phyloP scores from a whole-genome alignment of 495 filamentous ascomycete species.

The Talaromyces borbonicus region DNA sequence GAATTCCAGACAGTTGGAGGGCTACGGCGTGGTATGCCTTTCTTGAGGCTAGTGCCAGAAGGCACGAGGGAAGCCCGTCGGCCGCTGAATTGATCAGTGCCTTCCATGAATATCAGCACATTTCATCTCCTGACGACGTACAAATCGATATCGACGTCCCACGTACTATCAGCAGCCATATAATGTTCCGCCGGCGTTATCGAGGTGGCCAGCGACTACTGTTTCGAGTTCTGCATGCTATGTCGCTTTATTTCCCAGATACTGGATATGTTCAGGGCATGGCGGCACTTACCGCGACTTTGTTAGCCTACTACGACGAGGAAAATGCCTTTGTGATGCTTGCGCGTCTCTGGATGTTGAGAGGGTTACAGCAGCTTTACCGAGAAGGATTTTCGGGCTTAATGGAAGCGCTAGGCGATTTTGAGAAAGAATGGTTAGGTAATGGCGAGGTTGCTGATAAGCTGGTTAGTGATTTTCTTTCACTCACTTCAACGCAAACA shows the following conservation, averaged over 20 bases:
- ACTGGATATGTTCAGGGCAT: conserved; percentile 98
- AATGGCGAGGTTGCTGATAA: conserved; percentile 64
- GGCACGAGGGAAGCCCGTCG: conserved; percentile 43
- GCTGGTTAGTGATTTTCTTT: conserved; percentile 50
- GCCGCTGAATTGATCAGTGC: conserved; percentile 63
- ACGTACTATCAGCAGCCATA: conserved; percentile 87
- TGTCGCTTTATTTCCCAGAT: conserved; percentile 84
- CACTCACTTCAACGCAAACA: not conserved
- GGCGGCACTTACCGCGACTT: conserved; percentile 85
- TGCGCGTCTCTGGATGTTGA: conserved; percentile 79
- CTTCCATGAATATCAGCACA: conserved; percentile 58
- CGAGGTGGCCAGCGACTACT: conserved; percentile 82
- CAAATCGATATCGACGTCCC: conserved; percentile 98
- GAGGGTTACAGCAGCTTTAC: conserved; percentile 80
- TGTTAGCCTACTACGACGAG: conserved; percentile 95
- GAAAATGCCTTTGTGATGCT: conserved; percentile 92
- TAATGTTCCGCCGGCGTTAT: conserved; percentile 95
- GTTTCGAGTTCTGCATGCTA: conserved; percentile 84
- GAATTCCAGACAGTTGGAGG: conserved; percentile 94
- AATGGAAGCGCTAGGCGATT: conserved; percentile 80
- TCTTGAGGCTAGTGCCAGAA: conserved; percentile 70
- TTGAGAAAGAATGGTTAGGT: conserved; percentile 76
- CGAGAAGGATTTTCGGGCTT: conserved; percentile 74
- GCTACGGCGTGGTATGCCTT: conserved; percentile 93
- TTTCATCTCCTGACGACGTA: conserved; percentile 78